Evolutionary conservation across 331 rosid species (phyloP).

Genomic region (Spiraea crenata): DNA sequence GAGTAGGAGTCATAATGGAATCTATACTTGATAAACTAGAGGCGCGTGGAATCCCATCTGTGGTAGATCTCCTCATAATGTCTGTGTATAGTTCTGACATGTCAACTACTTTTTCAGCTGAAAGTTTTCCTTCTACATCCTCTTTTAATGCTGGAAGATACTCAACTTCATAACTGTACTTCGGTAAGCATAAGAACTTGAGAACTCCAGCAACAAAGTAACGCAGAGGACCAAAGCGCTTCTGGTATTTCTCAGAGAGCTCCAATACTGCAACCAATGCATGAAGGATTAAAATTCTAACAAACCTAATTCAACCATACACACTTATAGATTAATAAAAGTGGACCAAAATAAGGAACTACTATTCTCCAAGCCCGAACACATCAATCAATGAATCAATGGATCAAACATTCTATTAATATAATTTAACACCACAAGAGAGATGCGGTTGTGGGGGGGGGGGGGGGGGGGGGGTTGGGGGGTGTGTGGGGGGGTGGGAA

Average conservation of each 20-base stretch:
- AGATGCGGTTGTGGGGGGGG: no score
- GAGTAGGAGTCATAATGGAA: constrained; percentile 95
- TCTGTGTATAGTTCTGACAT: constrained; percentile 81
- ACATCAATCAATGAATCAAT: constrained; percentile 9
- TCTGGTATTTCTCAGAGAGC: constrained; percentile 93
- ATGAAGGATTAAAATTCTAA: constrained; percentile 4
- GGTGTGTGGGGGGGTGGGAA: no score
- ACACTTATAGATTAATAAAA: neutral
- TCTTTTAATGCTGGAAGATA: constrained; percentile 83
- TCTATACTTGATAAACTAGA: constrained; percentile 99
- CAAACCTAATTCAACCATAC: neutral
- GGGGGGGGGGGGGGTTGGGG: no score
- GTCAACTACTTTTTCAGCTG: constrained; percentile 69
- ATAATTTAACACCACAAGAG: neutral
- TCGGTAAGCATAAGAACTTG: constrained; percentile 91
- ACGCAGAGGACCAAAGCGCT: constrained; percentile 92
- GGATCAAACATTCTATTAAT: constrained; percentile 4
- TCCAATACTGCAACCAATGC: constrained; percentile 70
- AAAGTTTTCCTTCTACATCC: constrained; percentile 63
- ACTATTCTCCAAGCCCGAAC: neutral
- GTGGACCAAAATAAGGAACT: neutral
- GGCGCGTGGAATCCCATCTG: constrained; percentile 92
- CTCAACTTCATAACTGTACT: constrained; percentile 89
- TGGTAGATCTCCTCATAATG: constrained; percentile 78
- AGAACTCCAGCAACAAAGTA: constrained; percentile 97